phyloP scores from a whole-genome alignment of 345 rosid species.

The Citrus glauca region DNA sequence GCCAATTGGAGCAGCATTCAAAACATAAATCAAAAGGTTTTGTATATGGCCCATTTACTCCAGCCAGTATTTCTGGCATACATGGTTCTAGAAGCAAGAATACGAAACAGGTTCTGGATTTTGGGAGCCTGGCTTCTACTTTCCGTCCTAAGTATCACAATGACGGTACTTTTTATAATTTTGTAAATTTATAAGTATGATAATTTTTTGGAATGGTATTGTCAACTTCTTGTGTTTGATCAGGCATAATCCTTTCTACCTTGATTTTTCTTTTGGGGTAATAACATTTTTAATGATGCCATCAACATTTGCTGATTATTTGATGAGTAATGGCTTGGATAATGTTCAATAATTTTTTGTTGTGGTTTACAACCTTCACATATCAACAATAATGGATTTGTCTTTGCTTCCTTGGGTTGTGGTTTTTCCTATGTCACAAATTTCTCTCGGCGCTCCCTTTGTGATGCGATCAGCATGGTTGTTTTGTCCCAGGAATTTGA shows the following conservation, averaged over 20 bases:
- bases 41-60: constrained; percentile 3
- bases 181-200: too few species aligned
- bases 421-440: background rate
- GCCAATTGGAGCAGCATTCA: too few species aligned
- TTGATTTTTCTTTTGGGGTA: background rate
- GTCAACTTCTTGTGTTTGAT: background rate
- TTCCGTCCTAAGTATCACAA: background rate
- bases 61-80: constrained; percentile 12
- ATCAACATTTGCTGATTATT: background rate
- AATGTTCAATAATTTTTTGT: background rate
- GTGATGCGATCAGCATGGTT: background rate
- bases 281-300: too few species aligned
- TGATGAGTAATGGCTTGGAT: background rate
- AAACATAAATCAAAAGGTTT: too few species aligned
- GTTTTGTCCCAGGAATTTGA: background rate
- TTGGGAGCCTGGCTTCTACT: background rate
- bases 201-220: background rate
- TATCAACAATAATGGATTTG: background rate
- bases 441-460: too few species aligned
- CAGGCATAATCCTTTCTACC: background rate
- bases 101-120: background rate
- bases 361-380: background rate
- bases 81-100: background rate
- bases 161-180: background rate
- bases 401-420: background rate